Evolutionary conservation across 1,284 basidiomycete species (phyloP).

Genomic region (Coniferiporia weirii): DNA sequence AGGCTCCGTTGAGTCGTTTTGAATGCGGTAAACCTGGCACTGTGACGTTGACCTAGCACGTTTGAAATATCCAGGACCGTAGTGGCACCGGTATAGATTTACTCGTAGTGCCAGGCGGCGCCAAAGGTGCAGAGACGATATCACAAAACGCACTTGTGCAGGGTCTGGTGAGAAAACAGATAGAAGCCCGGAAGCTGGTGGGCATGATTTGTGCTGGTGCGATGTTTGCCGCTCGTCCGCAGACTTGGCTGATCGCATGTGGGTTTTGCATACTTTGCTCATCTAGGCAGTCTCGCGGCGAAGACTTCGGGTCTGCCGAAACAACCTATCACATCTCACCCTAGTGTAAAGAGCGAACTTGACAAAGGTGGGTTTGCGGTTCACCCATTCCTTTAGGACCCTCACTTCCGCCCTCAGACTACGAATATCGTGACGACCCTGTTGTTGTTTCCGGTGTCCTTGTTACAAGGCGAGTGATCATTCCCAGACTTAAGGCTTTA

Average conservation of each 20-base stretch:
- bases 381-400: neutral
- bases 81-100: constrained; percentile 49
- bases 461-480: constrained; percentile 59
- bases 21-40: neutral
- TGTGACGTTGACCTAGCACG: too few relatives aligned
- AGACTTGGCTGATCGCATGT: neutral
- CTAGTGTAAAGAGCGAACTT: constrained; percentile 63
- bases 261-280: neutral
- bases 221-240: constrained; percentile 10
- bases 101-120: constrained; percentile 76
- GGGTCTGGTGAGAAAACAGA: constrained; percentile 55
- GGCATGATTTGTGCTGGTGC: constrained; percentile 82
- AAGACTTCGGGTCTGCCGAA: constrained; percentile 56
- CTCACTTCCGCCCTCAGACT: constrained; percentile 40
- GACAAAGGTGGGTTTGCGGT: constrained; percentile 41
- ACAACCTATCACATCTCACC: constrained; percentile 76
- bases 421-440: constrained; percentile 71
- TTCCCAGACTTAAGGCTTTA: neutral
- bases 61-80: constrained; percentile 35
- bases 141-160: constrained; percentile 57
- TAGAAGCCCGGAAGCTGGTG: constrained; percentile 57
- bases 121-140: constrained; percentile 75
- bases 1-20: constrained; percentile 2
- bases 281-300: constrained; percentile 62
- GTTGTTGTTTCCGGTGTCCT: constrained; percentile 75